Evolutionary conservation across 768 basidiomycete species (phyloP), one percentile per base, ranked within the genome.

Genomic region (Suillus clintonianus): DNA sequence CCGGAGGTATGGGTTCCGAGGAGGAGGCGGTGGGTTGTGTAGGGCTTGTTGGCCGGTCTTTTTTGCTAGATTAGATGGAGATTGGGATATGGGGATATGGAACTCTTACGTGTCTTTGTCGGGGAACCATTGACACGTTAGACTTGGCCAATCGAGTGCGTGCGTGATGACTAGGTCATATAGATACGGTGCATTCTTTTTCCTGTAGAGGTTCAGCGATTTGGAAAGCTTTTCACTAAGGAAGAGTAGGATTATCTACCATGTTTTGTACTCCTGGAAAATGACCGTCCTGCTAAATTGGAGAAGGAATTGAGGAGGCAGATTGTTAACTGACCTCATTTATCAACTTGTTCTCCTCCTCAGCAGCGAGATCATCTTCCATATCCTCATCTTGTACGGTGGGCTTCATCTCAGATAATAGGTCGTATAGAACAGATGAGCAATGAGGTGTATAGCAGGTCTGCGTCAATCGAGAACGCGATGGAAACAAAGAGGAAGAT

Each of bases 61-160:
- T 50, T 50, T 27, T 27, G 11, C 56, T 41, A 13, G 24, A 15
- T 57, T 17, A n/a, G 60, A 22, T 36, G 30, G 48, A 30, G 51
- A 64, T 57, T 54, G n/a, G 27, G 39, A 5, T 59, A 41, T 41
- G 9, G 9, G 43, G 22, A 36, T 34, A 36, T 19, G 43, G n/a
- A 39, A 61, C 13, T 78, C 93, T 72, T 69, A 96, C 96, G 87
- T 86, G 78, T 98, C 94, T 76, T 89, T 90, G 82, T 99, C 97
- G 0, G 97, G 97, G 77, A 99, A 92, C 97, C 97, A 99, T 79
- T 99, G 97, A 75, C 94, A 95, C 5, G 97, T 99, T 72, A 99
- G 75, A 71, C 90, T 94, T 22, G 97, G 97, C 97, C 97, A 99
- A 77, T 97, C 95, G 57, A 99, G 83, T 37, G 97, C 97, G 74